Conservation (phyloP, 768 basidiomycete species). For the Mycena crocata region DNA sequence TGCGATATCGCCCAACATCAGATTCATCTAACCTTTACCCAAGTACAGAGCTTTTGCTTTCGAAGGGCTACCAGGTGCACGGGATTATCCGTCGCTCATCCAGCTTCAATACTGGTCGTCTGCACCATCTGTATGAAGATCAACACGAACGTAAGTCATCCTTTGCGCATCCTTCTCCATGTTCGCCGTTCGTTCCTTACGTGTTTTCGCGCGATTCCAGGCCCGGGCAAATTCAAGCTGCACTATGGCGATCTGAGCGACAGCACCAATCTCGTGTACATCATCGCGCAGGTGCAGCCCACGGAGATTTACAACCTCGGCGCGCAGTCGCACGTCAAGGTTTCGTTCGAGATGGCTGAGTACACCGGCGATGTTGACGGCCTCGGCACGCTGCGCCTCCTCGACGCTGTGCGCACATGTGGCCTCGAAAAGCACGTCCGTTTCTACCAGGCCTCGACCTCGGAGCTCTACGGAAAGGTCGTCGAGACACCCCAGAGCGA, state of each 20-base stretch:
- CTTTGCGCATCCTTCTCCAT: background rate
- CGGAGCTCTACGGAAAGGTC: slow-evolving; percentile 97
- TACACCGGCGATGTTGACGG: slow-evolving; percentile 99
- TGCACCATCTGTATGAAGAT: slow-evolving; percentile 94
- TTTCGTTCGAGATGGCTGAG: slow-evolving; percentile 99
- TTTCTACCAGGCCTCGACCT: slow-evolving; percentile 98
- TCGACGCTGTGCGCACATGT: slow-evolving; percentile 96
- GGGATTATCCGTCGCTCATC: slow-evolving; percentile 98
- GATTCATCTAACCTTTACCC: slow-evolving; percentile 23
- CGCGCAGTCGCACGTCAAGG: slow-evolving; percentile 98
- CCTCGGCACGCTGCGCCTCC: slow-evolving; percentile 92
- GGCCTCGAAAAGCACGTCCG: slow-evolving; percentile 92
- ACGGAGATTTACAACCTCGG: slow-evolving; percentile 98
- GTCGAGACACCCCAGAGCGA: slow-evolving; percentile 96
- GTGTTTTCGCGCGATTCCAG: slow-evolving; percentile 45
- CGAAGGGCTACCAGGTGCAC: slow-evolving; percentile 93
- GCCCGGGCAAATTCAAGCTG: slow-evolving; percentile 81
- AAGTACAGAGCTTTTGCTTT: slow-evolving; percentile 86
- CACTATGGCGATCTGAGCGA: slow-evolving; percentile 96
- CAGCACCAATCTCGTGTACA: slow-evolving; percentile 96
- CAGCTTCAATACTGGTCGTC: slow-evolving; percentile 96
- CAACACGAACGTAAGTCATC: slow-evolving; percentile 84
- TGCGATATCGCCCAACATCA: slow-evolving; percentile 8
- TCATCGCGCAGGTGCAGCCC: slow-evolving; percentile 94
- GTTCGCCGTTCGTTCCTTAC: slow-evolving; percentile 12